Percentiles rank a stretch among this genome's conserved stretches.
These are phyloP conservation scores for Maudiozyma barnettii DNA, from an alignment of 805 yeast genomes.

Conservation along the genomic window DNA sequence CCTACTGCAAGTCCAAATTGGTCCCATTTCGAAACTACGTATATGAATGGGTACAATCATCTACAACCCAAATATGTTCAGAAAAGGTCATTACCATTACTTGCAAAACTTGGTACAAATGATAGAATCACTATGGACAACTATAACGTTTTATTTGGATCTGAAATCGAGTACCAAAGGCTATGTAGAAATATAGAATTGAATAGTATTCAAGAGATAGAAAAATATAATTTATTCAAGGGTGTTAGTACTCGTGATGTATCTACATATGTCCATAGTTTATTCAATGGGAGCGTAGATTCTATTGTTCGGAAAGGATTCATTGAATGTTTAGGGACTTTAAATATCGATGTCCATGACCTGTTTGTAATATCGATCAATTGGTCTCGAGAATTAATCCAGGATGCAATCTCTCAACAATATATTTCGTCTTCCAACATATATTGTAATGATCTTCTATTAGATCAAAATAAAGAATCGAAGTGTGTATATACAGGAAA, in stretches of 20 bases:
- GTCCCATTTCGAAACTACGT: constrained; percentile 19
- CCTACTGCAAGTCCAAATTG: constrained; percentile 15
- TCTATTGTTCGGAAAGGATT: constrained; percentile 12
- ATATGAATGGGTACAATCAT: constrained; percentile 13
- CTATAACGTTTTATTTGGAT: constrained; percentile 7
- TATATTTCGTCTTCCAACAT: constrained; percentile 7
- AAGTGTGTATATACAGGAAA: constrained; percentile 15
- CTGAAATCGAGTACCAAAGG: constrained; percentile 14
- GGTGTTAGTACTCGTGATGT: constrained; percentile 13
- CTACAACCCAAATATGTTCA: background rate
- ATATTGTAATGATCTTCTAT: constrained; percentile 19
- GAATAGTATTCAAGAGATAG: constrained; percentile 19
- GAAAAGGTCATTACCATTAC: background rate
- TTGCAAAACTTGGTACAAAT: background rate
- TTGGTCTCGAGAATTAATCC: constrained; percentile 26
- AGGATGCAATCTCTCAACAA: constrained; percentile 7
- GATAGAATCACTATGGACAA: constrained; percentile 3
- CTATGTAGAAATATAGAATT: constrained; percentile 15
- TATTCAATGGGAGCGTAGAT: background rate
- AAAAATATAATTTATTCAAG: constrained; percentile 10
- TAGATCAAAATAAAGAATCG: constrained; percentile 1
- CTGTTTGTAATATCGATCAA: constrained; percentile 23
- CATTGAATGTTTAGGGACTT: constrained; percentile 4
- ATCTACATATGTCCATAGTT: constrained; percentile 5
- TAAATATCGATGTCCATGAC: constrained; percentile 2